Percentiles rank a stretch among this genome's conserved stretches.
Conservation (phyloP, 2,329 filamentous ascomycete genomes). For the Penicillium crustosum region DNA sequence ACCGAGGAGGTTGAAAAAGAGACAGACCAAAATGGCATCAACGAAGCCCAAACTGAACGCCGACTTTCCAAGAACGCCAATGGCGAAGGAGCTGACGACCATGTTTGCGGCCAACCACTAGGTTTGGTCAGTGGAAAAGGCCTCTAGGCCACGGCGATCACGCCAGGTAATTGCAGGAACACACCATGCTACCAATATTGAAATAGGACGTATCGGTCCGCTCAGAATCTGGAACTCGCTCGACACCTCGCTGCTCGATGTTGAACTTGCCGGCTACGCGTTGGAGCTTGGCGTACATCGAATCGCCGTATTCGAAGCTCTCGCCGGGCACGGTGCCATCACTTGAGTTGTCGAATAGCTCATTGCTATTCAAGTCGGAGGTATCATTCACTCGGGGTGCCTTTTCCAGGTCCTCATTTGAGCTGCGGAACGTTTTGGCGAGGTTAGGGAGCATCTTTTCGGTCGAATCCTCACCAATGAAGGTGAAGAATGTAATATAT, state of each 20-base stretch:
- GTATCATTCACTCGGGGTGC: constrained; percentile 30
- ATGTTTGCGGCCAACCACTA: constrained; percentile 78
- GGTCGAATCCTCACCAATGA: constrained; percentile 14
- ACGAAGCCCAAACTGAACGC: constrained; percentile 70
- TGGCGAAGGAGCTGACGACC: constrained; percentile 73
- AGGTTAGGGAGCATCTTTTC: constrained; percentile 16
- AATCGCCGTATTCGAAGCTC: constrained; percentile 58
- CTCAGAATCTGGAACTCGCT: constrained; percentile 70
- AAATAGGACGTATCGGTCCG: constrained; percentile 63
- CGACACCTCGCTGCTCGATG: constrained; percentile 73
- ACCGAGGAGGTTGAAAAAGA: constrained; percentile 76
- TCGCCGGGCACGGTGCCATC: constrained; percentile 56
- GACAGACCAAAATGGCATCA: constrained; percentile 68
- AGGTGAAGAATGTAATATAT: constrained; percentile 12
- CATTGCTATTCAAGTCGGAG: constrained; percentile 34
- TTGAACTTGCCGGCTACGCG: constrained; percentile 64
- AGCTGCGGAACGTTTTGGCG: constrained; percentile 21
- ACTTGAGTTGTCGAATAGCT: constrained; percentile 16
- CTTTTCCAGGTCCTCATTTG: constrained; percentile 36
- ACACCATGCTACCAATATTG: constrained; percentile 71
- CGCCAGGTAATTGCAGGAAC: constrained; percentile 28
- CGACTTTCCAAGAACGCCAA: constrained; percentile 68
- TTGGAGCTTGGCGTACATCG: constrained; percentile 59
- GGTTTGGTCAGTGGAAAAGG: constrained; percentile 27
- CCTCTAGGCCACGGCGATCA: constrained; percentile 8